A percentile compares a stretch with the other conserved stretches of the same genome.
phyloP scores from a whole-genome alignment of 345 rosid species.

The Gynandropsis gynandra region DNA sequence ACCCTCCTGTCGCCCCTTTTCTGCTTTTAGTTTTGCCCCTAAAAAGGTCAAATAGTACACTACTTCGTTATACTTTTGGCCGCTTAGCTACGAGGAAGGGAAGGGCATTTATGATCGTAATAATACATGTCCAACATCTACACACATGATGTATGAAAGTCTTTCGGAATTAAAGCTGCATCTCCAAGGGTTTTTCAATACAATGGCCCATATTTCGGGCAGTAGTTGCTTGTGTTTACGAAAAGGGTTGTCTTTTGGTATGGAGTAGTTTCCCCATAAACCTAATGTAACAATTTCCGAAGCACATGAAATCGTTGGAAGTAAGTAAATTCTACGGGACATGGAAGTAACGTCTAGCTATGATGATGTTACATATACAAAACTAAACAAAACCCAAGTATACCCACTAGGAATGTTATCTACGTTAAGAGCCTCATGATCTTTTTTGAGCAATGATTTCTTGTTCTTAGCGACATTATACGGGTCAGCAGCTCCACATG shows the following conservation, averaged over 20 bases:
- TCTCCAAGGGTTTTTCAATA: slow-evolving; percentile 60
- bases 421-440: slow-evolving; percentile 89
- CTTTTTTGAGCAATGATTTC: slow-evolving; percentile 91
- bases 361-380: neutral
- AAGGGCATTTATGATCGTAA: neutral
- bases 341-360: slow-evolving; percentile 3
- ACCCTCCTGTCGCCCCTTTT: too few relatives aligned
- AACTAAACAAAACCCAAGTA: neutral
- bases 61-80: neutral
- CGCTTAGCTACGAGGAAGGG: neutral
- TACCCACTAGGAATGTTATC: slow-evolving; percentile 66
- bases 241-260: slow-evolving; percentile 62
- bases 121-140: slow-evolving; percentile 40
- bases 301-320: slow-evolving; percentile 27
- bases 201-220: slow-evolving; percentile 63
- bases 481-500: slow-evolving; percentile 71
- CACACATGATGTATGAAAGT: slow-evolving; percentile 50
- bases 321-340: slow-evolving; percentile 2
- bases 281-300: slow-evolving; percentile 27
- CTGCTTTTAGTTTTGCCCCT: too few relatives aligned
- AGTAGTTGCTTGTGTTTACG: slow-evolving; percentile 38
- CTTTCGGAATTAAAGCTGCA: slow-evolving; percentile 60
- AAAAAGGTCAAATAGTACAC: neutral
- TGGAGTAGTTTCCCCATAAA: slow-evolving; percentile 64
- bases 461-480: slow-evolving; percentile 83